Conservation (phyloP, 805 yeast genomes). For the Lipomyces kockii region DNA sequence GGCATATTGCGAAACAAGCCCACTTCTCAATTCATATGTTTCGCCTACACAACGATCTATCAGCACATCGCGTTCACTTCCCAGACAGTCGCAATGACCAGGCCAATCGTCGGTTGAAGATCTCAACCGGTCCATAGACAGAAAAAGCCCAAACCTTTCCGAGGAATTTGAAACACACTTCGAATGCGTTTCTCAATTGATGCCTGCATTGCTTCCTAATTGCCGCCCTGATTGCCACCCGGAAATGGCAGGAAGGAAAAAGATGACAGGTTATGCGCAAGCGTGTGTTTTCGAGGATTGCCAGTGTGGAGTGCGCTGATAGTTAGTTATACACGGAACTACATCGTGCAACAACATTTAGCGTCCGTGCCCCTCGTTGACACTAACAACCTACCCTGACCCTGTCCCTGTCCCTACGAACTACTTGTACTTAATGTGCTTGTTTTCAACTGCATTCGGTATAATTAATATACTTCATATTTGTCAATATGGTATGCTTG, state of each 20-base stretch:
- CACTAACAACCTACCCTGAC: background rate
- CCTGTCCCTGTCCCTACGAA: no score
- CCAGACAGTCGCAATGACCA: background rate
- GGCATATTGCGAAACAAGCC: slow-evolving; percentile 92
- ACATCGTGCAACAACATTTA: background rate
- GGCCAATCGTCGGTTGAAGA: background rate
- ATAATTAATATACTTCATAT: no score
- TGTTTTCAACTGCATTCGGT: no score
- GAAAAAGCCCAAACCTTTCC: slow-evolving; percentile 49
- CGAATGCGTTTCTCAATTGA: slow-evolving; percentile 58
- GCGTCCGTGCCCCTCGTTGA: background rate
- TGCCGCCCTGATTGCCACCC: background rate
- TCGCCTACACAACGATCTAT: slow-evolving; percentile 55
- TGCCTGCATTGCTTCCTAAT: slow-evolving; percentile 29
- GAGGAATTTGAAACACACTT: slow-evolving; percentile 61
- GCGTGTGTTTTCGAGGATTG: background rate
- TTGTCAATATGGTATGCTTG: background rate
- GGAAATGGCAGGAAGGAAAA: background rate
- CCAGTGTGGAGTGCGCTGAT: background rate
- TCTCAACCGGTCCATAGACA: slow-evolving; percentile 32
- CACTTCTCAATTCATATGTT: slow-evolving; percentile 86
- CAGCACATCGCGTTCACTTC: slow-evolving; percentile 1
- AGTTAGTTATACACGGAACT: background rate
- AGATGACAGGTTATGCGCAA: background rate
- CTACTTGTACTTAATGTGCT: no score